phyloP scores from a whole-genome alignment of 345 rosid genomes.

The Lumnitzera littorea region DNA sequence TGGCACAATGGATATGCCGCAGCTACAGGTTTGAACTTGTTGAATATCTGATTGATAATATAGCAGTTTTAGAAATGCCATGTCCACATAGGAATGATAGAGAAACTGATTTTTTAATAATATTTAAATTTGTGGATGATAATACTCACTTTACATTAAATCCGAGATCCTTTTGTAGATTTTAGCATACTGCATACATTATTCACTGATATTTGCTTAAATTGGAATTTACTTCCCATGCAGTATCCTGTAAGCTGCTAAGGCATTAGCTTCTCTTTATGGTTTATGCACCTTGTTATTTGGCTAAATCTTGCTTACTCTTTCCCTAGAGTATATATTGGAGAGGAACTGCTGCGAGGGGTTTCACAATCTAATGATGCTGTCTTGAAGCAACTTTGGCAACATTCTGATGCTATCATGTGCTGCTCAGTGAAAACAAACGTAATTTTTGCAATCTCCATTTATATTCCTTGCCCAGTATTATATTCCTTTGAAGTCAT shows the following conservation, averaged over 20 bases:
- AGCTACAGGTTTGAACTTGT: conserved; percentile 63
- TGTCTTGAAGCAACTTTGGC: conserved; percentile 83
- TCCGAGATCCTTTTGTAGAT: no score
- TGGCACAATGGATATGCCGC: conserved; percentile 69
- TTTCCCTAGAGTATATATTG: conserved; percentile 52
- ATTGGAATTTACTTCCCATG: no score
- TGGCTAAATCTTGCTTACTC: not conserved
- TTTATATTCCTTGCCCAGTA: not conserved
- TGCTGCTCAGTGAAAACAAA: conserved; percentile 91
- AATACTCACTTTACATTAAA: no score
- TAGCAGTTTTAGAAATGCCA: no score
- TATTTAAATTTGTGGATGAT: no score
- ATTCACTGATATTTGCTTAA: no score
- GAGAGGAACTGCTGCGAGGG: conserved; percentile 50
- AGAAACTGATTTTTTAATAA: no score
- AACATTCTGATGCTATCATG: conserved; percentile 73
- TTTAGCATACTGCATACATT: no score
- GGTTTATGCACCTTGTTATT: not conserved
- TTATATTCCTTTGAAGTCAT: no score
- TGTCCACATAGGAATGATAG: no score
- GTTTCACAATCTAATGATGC: conserved; percentile 56
- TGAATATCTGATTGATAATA: no score
- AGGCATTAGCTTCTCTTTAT: not conserved
- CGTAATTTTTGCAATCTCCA: conserved; percentile 17
- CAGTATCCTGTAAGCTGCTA: no score